Conservation (phyloP, 2,329 filamentous ascomycete genomes). For the Rhytidhysteron rufulum region DNA sequence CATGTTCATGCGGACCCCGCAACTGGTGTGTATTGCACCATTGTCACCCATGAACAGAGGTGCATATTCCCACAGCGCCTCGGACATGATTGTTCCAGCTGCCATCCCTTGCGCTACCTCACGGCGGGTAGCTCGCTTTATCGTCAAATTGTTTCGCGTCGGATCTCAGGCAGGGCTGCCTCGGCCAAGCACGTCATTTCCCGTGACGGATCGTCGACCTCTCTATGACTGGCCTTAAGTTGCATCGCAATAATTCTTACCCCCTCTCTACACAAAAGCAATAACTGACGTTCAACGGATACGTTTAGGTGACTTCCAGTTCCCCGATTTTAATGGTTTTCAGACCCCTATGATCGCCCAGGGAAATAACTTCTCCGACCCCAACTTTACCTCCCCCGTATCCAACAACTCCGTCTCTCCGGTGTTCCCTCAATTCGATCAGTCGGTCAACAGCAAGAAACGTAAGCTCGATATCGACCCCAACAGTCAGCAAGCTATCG, state of each 20-base stretch:
- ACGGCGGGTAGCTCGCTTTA: conserved; percentile 12
- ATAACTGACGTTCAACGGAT: conserved; percentile 36
- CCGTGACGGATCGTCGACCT: too few relatives aligned
- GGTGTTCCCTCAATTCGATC: conserved; percentile 21
- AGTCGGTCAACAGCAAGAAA: conserved; percentile 37
- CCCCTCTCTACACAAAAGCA: conserved; percentile 5
- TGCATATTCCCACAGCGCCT: conserved; percentile 19
- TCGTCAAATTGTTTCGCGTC: too few relatives aligned
- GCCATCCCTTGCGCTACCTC: conserved; percentile 7
- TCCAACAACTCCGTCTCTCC: conserved; percentile 26
- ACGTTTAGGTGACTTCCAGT: conserved; percentile 42
- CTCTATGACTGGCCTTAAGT: too few relatives aligned
- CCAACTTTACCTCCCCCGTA: conserved; percentile 24
- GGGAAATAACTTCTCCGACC: conserved; percentile 19
- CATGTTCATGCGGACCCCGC: conserved; percentile 24
- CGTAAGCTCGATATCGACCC: conserved; percentile 41
- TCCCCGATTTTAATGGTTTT: conserved; percentile 45
- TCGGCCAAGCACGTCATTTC: conserved; percentile 35
- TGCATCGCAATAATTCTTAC: conserved; percentile 7
- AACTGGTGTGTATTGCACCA: conserved; percentile 18
- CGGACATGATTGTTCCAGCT: conserved; percentile 2
- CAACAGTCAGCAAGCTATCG: conserved; percentile 32
- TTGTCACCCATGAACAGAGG: conserved; percentile 28
- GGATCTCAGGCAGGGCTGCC: conserved; percentile 12
- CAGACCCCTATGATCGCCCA: conserved; percentile 22